Conservation (phyloP, 2,329 filamentous ascomycete species). For the Neopestalotiopsis sp. region DNA sequence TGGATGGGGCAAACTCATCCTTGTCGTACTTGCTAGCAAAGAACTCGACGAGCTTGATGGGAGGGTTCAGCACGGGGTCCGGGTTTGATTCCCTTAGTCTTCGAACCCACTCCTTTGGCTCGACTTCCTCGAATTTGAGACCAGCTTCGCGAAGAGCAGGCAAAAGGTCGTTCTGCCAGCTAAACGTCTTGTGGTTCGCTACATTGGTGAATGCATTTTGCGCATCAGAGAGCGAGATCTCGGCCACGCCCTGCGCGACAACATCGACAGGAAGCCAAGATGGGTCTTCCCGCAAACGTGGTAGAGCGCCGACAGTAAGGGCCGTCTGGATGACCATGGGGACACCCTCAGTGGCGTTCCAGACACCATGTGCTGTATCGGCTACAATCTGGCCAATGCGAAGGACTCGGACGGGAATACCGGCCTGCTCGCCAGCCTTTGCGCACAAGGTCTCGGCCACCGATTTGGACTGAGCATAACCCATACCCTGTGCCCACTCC, state of each 20-base stretch:
- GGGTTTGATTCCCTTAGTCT: constrained; percentile 48
- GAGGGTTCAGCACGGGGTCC: constrained; percentile 53
- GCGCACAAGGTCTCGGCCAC: constrained; percentile 45
- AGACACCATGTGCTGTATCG: constrained; percentile 51
- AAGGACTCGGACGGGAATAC: constrained; percentile 42
- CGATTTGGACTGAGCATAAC: constrained; percentile 50
- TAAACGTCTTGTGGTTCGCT: constrained; percentile 51
- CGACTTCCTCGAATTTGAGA: constrained; percentile 50
- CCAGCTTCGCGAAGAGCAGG: constrained; percentile 51
- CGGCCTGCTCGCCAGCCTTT: constrained; percentile 37
- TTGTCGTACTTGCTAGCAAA: constrained; percentile 54
- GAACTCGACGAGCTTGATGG: constrained; percentile 59
- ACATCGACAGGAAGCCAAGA: constrained; percentile 53
- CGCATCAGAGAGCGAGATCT: constrained; percentile 39
- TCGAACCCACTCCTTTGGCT: constrained; percentile 49
- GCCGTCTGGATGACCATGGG: constrained; percentile 56
- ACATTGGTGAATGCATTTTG: constrained; percentile 51
- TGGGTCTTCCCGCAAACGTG: constrained; percentile 49
- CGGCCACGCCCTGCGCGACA: constrained; percentile 46
- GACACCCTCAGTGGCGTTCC: constrained; percentile 58
- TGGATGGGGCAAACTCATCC: constrained; percentile 50
- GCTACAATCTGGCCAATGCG: constrained; percentile 58
- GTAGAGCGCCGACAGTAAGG: constrained; percentile 48
- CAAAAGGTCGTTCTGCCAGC: constrained; percentile 57
- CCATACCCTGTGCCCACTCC: constrained; percentile 45